Conservation (phyloP, 495 filamentous ascomycete genomes). For the Jackrogersella multiformis region DNA sequence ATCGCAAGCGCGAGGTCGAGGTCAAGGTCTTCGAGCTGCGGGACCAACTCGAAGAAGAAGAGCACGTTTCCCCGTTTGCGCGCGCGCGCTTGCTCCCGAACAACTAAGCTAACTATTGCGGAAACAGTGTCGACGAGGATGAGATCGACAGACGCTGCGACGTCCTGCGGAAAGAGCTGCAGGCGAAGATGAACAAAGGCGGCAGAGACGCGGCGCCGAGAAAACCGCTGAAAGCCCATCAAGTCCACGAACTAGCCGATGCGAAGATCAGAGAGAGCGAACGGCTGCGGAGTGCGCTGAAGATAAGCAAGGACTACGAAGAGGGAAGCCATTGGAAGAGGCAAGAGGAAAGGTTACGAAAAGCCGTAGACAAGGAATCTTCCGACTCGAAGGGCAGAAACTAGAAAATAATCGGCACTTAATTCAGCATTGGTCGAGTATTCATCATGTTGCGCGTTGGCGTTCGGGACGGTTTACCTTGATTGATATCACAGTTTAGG, state of each 20-base stretch:
- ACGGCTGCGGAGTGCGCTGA: conserved; percentile 84
- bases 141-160: conserved; percentile 76
- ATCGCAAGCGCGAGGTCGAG: conserved; percentile 86
- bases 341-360: conserved; percentile 74
- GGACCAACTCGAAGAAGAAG: conserved; percentile 90
- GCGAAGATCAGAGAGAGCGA: conserved; percentile 98
- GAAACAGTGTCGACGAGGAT: conserved; percentile 73
- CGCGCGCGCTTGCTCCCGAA: not conserved
- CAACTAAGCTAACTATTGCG: not conserved
- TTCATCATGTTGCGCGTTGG: conserved; percentile 16
- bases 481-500: conserved; percentile 4
- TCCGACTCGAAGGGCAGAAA: conserved; percentile 46
- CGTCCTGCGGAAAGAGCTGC: conserved; percentile 69
- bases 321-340: conserved; percentile 80
- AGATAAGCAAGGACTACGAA: conserved; percentile 87
- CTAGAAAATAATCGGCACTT: not conserved
- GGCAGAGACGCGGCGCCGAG: conserved; percentile 49
- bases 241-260: conserved; percentile 94
- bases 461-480: conserved; percentile 20
- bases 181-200: conserved; percentile 59
- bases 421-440: conserved; percentile 6
- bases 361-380: conserved; percentile 60
- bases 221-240: conserved; percentile 80
- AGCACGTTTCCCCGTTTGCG: conserved; percentile 54
- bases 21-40: conserved; percentile 90